Evolutionary conservation across 2,329 filamentous ascomycete genomes (phyloP), one percentile per base, ranked within the genome.

Genomic region (Fusarium nelsonii): DNA sequence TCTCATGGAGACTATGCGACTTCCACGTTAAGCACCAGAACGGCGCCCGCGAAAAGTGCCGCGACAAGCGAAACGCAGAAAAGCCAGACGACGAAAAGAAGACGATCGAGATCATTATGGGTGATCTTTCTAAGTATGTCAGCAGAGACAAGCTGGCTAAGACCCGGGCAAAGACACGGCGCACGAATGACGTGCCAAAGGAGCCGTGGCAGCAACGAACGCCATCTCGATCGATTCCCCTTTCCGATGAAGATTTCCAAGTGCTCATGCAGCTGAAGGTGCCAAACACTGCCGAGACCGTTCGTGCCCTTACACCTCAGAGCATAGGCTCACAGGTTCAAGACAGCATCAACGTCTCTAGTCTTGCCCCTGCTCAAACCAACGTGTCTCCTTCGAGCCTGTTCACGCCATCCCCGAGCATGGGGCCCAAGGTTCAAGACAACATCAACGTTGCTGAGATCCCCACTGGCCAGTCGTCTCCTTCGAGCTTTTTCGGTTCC

Each of bases 1-100:
- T 82, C 11, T 77, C 77, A 28, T 74, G 70, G 44, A 44, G 49
- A 3, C 65, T 82, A 15, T 70, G 71, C 34, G 57, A 53, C 15
- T 61, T 74, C 28, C 76, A 79, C 28, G 14, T 78, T 2, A 41
- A 63, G 1, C 41, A 62, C 6, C 76, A 79, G 58, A 59, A 68
- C 4, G 30, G n/a, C 1, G 62, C 72, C 4, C 75, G 78, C 20
- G 65, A 73, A 28, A 60, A 23, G 2, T 64, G 63, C 3, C 70
- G 77, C 3, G 20, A 54, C 4, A 55, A 3, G 5, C 72, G 76
- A 28, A 77, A 78, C 32, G 23, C 11, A 4, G 33, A 34, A 4
- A 67, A 44, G 23, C 61, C 59, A 12, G 50, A 59, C 8, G 54
- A 63, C 14, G 45, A 68, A 8, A 52, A 46, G 14, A 76, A 73